Evolutionary conservation across 2,329 filamentous ascomycete species (phyloP), one percentile per base, ranked within the genome.

Genomic region (Cercospora zeae-maydis): DNA sequence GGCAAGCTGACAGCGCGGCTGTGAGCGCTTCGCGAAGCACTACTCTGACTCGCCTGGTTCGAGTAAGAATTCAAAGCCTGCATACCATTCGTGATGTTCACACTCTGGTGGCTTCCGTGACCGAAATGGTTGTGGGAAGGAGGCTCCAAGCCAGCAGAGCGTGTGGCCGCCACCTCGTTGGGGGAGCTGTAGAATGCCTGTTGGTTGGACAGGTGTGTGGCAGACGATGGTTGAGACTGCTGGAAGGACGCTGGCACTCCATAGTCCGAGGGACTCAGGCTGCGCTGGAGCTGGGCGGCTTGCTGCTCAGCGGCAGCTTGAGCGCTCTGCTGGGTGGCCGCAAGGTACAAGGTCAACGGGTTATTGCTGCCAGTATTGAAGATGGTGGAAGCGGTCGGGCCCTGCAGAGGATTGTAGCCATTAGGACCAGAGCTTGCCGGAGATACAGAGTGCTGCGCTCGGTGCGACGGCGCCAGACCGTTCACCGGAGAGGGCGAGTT

Each of bases 1-100:
- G 95, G 95, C 72, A 99, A 81, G 75, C 92, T 96, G 63, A 97
- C 92, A 34, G 95, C 92, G 37, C 95, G 88, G 73, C 86, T 93
- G 73, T 89, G 87, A 45, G 61, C 55, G 45, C 65, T 68, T 57
- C 63, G 61, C 4, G 62, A 82, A 49, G 80, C 81, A 24, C 53
- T 56, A 60, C 78, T 83, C 59, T 85, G 74, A 67, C 85, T 88
- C 57, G 86, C 86, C 1, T 62, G 61, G 33, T 63, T 64, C n/a
- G 63, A 62, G 54, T 63, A 61, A 8, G 66, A 66, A 54, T 65
- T 67, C 58, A 65, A 45, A 16, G 61, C 55, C 7, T 58, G 55
- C 67, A 63, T 63, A 54, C 61, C 58, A 42, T 66, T 66, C 75
- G 76, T 80, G 69, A 78, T 77, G 75, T 78, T 82, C 70, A 79